Evolutionary conservation across 2,329 filamentous ascomycete genomes (phyloP), one percentile per base, ranked within the genome.

Genomic region (Aspergillus pseudoviridinutans): DNA sequence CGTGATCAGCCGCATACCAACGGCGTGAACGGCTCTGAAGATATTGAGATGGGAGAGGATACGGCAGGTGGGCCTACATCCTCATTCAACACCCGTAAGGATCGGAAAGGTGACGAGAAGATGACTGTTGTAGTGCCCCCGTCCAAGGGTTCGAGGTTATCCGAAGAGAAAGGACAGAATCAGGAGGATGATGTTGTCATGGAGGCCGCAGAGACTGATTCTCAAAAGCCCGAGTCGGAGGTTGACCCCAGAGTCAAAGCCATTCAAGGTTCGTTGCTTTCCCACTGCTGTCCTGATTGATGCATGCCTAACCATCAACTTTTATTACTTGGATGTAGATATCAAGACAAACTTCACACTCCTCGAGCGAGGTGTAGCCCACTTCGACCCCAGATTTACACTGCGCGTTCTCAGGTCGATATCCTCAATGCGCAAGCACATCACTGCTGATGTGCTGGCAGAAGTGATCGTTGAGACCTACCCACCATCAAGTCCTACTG

Each of bases 341-440:
- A 96, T 99, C 79, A 94, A 92, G 79, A 88, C 85, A 82, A 97
- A 95, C 79, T 97, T 97, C 73, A 85, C 86, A 53, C 84, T 99
- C 64, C 84, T 99, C 71, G 92, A 97, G 71, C 89, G 92, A 70
- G 94, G 92, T 64, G 93, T 99, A 63, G 83, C 87, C 64, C 86
- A 95, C 68, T 99, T 97, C 76, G 94, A 99, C 78, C 87, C 92
- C 58, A 88, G 94, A 80, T 99, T 97, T 79, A 91, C 93, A 57
- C 88, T 99, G 63, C 87, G 94, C 72, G 94, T 94, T 61, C 85
- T 99, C 63, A 89, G 94, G 69, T 96, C 92, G 67, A 96, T 97
- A 79, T 96, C 94, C 44, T 92, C 92, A 55, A 87, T 97, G 74
- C 91, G 94, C 74, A 97, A 97, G 82, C 87, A 91, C 65, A 83